phyloP scores from a whole-genome alignment of 192 early-diverging fungal genomes.

The Rhizoclosmatium sp. region DNA sequence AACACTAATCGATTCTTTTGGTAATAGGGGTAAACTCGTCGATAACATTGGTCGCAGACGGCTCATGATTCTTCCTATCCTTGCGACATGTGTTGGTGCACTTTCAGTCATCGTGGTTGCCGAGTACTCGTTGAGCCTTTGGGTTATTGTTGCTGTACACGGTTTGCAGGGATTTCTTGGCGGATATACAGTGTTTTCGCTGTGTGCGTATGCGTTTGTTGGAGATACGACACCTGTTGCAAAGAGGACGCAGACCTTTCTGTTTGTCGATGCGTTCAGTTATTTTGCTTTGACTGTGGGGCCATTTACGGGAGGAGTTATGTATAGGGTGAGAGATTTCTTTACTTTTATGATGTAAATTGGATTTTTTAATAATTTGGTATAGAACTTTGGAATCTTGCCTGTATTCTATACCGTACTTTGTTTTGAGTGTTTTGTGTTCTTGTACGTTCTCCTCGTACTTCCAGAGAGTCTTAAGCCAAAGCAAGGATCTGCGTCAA shows the following conservation, averaged over 20 bases:
- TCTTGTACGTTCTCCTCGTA: conserved; percentile 44
- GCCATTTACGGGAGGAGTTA: conserved; percentile 48
- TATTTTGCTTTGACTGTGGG: conserved; percentile 49
- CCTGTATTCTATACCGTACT: conserved; percentile 46
- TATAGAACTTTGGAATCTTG: conserved; percentile 36
- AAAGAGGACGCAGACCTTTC: conserved; percentile 41
- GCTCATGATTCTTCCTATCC: conserved; percentile 39
- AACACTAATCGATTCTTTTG: background rate
- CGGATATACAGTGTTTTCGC: conserved; percentile 28
- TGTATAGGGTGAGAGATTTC: conserved; percentile 35
- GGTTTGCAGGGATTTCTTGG: conserved; percentile 50
- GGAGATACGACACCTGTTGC: conserved; percentile 43
- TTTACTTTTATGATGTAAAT: conserved; percentile 26
- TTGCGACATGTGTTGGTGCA: conserved; percentile 36
- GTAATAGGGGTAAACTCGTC: conserved; percentile 2
- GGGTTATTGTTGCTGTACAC: conserved; percentile 45
- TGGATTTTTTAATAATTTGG: conserved; percentile 7
- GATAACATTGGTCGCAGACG: conserved; percentile 15
- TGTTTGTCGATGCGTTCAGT: conserved; percentile 43
- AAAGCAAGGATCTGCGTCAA: background rate
- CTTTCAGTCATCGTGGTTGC: conserved; percentile 42
- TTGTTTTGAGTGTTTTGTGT: conserved; percentile 34
- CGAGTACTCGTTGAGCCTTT: conserved; percentile 41
- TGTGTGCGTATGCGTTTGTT: conserved; percentile 44
- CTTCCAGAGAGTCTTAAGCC: conserved; percentile 50